A percentile compares a stretch with the other conserved stretches of the same genome.
phyloP scores from a whole-genome alignment of 1,284 basidiomycete genomes.

The Microbotryum saponariae region DNA sequence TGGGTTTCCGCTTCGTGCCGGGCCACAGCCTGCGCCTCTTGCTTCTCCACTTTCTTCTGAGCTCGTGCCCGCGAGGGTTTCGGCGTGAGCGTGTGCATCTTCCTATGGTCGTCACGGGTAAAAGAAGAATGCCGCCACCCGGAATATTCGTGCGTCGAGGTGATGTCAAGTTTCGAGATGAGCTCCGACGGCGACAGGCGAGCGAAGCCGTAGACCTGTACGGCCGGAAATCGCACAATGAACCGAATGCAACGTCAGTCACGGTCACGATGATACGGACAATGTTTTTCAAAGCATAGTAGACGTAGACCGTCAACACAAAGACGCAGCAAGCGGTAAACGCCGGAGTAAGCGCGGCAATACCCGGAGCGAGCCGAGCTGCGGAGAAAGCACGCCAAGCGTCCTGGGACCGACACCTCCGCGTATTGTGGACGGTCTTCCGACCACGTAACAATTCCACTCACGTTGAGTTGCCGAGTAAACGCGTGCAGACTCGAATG shows the following conservation, averaged over 20 bases:
- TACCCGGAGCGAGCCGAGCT: too few species aligned
- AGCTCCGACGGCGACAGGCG: constrained; percentile 2
- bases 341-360: too few species aligned
- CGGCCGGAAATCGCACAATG: too few species aligned
- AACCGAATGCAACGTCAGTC: background rate
- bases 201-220: constrained; percentile 23
- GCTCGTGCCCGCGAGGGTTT: constrained; percentile 17
- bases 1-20: too few species aligned
- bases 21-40: too few species aligned
- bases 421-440: too few species aligned
- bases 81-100: constrained; percentile 7
- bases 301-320: background rate
- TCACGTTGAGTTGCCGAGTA: constrained; percentile 25
- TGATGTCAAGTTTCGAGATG: background rate
- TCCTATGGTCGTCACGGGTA: constrained; percentile 4
- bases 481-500: constrained; percentile 21
- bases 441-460: too few species aligned
- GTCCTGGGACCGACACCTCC: too few species aligned
- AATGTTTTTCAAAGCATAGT: background rate
- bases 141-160: constrained; percentile 9
- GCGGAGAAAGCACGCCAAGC: too few species aligned
- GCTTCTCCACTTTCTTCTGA: constrained; percentile 7
- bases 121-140: constrained; percentile 19
- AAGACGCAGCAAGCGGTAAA: background rate
- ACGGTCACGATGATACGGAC: background rate